Conservation (phyloP, 345 rosid genomes). For the Litchi chinensis region DNA sequence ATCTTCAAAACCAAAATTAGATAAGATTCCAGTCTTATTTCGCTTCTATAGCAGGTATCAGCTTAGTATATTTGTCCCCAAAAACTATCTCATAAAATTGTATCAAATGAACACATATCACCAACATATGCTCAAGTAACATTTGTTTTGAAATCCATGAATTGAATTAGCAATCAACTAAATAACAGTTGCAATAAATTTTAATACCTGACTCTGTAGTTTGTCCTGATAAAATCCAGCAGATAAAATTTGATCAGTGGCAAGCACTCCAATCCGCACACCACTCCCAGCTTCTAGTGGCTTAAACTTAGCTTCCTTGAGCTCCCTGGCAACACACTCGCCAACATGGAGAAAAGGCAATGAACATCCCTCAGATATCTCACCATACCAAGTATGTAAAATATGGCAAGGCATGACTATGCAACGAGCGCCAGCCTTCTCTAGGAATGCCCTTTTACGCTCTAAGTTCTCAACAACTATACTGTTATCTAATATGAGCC, state of each 20-base stretch:
- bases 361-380: conserved; percentile 53
- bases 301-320: conserved; percentile 55
- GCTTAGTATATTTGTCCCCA: no score
- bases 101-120: no score
- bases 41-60: no score
- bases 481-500: neutral
- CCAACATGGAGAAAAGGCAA: conserved; percentile 61
- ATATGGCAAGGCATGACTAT: conserved; percentile 69
- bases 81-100: no score
- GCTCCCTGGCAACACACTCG: conserved; percentile 65
- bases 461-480: conserved; percentile 46
- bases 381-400: conserved; percentile 58
- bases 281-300: conserved; percentile 65
- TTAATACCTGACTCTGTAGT: conserved; percentile 53
- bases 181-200: no score
- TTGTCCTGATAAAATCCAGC: conserved; percentile 61
- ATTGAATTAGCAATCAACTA: no score
- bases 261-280: conserved; percentile 65
- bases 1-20: no score
- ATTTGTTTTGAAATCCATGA: no score
- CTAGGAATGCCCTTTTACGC: conserved; percentile 57
- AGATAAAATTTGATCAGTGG: conserved; percentile 39
- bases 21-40: no score
- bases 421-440: conserved; percentile 63
- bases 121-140: no score